Percentiles rank a stretch among this genome's conserved stretches.
Conservation (phyloP, 2,329 filamentous ascomycete species). For the Xylariaceae sp. region DNA sequence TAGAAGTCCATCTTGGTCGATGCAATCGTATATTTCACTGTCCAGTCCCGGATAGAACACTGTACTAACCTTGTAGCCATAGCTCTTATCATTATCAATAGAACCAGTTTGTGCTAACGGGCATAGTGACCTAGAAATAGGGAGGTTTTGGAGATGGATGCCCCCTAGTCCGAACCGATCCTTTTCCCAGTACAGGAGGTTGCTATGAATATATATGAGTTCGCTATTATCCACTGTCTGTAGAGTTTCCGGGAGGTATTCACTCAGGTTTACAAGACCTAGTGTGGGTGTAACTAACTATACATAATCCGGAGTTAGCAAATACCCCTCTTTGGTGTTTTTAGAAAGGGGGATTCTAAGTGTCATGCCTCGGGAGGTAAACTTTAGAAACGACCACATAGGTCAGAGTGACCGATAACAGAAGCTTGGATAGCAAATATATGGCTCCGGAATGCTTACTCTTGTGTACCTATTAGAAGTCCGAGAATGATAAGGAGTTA, state of each 20-base stretch:
- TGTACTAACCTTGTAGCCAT: not conserved
- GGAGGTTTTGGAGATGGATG: constrained; percentile 20
- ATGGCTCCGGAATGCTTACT: too few species aligned
- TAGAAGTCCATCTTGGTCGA: not conserved
- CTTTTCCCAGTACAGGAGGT: constrained; percentile 5
- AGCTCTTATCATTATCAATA: not conserved
- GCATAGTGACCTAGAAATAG: constrained; percentile 3
- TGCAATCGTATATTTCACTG: not conserved
- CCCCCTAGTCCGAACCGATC: constrained; percentile 7
- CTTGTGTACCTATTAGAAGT: constrained; percentile 8
- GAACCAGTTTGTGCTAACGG: not conserved
- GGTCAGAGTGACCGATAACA: too few species aligned
- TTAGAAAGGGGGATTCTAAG: too few species aligned
- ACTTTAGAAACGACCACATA: too few species aligned
- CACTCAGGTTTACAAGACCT: not conserved
- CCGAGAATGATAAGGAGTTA: not conserved
- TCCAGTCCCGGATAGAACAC: not conserved
- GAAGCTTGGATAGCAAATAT: too few species aligned
- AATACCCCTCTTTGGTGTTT: too few species aligned
- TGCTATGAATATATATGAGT: constrained; percentile 18
- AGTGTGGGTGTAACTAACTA: constrained; percentile 9
- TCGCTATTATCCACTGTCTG: not conserved
- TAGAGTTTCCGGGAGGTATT: not conserved
- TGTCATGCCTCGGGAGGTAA: too few species aligned
- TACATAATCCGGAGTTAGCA: too few species aligned